Conservation (phyloP, 1,284 basidiomycete species). For the Ganoderma resinaceum region DNA sequence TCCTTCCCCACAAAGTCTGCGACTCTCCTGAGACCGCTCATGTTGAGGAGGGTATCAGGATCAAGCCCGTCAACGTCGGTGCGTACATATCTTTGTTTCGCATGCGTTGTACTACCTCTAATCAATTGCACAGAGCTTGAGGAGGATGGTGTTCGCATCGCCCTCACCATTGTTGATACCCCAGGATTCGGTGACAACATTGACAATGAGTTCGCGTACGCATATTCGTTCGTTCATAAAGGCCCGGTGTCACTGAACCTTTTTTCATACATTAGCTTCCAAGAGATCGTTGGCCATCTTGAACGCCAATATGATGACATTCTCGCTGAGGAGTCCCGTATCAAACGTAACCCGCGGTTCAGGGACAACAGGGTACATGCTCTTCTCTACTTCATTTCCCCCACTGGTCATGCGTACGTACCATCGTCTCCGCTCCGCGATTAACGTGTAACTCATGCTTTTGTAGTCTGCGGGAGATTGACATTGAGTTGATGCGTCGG, state of each 20-base stretch:
- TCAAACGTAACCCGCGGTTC: slow-evolving; percentile 99
- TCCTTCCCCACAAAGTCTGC: slow-evolving; percentile 85
- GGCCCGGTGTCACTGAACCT: neutral
- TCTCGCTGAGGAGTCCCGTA: slow-evolving; percentile 97
- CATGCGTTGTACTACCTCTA: neutral
- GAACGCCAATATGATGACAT: slow-evolving; percentile 99
- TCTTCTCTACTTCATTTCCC: slow-evolving; percentile 97
- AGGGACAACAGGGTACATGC: slow-evolving; percentile 97
- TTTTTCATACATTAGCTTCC: slow-evolving; percentile 66
- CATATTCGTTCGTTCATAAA: slow-evolving; percentile 31
- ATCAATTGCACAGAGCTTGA: slow-evolving; percentile 80
- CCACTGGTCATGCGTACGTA: slow-evolving; percentile 81
- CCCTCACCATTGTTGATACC: slow-evolving; percentile 97
- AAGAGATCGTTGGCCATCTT: slow-evolving; percentile 96
- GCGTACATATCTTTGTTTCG: slow-evolving; percentile 43
- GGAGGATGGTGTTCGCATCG: slow-evolving; percentile 98
- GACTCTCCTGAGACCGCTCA: slow-evolving; percentile 92
- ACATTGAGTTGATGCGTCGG: slow-evolving; percentile 98
- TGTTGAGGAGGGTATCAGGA: slow-evolving; percentile 93
- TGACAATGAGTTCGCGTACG: slow-evolving; percentile 97
- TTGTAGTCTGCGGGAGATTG: slow-evolving; percentile 92
- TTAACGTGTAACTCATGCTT: neutral
- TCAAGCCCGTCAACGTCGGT: slow-evolving; percentile 97
- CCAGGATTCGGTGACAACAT: slow-evolving; percentile 99
- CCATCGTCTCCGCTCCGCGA: neutral